Conservation (phyloP, 2,329 filamentous ascomycete genomes). For the Diaporthe amygdali region DNA sequence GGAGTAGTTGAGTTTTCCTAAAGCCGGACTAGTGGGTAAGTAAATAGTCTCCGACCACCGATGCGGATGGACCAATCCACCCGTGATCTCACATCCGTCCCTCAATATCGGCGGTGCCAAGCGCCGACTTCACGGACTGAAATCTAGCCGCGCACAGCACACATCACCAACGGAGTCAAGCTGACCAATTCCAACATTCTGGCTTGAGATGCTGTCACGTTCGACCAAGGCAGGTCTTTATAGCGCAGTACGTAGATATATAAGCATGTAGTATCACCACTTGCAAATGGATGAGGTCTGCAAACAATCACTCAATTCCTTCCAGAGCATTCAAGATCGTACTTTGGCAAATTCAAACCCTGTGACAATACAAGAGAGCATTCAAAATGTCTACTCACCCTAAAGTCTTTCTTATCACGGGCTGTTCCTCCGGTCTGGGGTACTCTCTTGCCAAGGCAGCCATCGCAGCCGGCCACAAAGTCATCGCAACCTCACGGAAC, state of each 20-base stretch:
- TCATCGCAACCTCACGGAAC: constrained; percentile 25
- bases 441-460: constrained; percentile 14
- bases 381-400: constrained; percentile 7
- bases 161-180: neutral
- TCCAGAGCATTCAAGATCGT: neutral
- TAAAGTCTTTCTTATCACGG: constrained; percentile 23
- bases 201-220: too few species aligned
- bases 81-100: neutral
- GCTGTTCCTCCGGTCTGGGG: constrained; percentile 22
- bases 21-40: neutral
- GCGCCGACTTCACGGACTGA: neutral
- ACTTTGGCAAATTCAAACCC: neutral
- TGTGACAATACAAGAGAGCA: neutral
- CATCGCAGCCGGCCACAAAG: constrained; percentile 16
- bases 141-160: neutral
- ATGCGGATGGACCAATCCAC: neutral
- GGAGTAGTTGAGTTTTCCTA: neutral
- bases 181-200: neutral
- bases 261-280: neutral
- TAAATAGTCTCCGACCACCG: neutral
- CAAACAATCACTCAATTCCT: neutral
- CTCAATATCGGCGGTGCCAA: neutral
- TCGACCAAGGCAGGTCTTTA: neutral
- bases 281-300: too few species aligned
- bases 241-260: neutral